Conservation (phyloP, 2,329 filamentous ascomycete species). For the Rutstroemia sp. region DNA sequence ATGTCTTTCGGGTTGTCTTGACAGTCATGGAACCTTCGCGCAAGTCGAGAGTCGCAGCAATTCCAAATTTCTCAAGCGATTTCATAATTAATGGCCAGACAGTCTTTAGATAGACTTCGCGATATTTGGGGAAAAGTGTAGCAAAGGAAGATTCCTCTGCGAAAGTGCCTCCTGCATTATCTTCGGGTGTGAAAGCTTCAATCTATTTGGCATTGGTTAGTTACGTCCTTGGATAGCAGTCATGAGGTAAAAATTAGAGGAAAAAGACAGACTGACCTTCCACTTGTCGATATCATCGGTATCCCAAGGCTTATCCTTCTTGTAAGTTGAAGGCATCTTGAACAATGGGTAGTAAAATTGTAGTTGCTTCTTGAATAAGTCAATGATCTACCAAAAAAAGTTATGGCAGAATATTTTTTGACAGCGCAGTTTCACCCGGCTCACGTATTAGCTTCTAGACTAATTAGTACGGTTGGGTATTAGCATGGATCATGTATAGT, state of each 20-base stretch:
- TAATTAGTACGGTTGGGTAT: too few species aligned
- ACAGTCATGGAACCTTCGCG: slow-evolving; percentile 96
- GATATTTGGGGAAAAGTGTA: slow-evolving; percentile 89
- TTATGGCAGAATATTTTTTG: neutral
- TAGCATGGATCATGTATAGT: too few species aligned
- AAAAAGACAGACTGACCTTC: slow-evolving; percentile 48
- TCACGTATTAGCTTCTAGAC: too few species aligned
- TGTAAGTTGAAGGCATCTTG: slow-evolving; percentile 78
- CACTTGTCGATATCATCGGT: slow-evolving; percentile 97
- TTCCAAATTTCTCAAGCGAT: slow-evolving; percentile 76
- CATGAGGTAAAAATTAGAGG: neutral
- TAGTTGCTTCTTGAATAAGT: slow-evolving; percentile 1
- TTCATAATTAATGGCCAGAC: slow-evolving; percentile 89
- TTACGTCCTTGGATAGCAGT: neutral
- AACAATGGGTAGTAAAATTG: slow-evolving; percentile 13
- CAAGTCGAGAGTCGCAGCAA: slow-evolving; percentile 87
- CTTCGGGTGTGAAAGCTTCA: slow-evolving; percentile 75
- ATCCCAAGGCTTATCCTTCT: slow-evolving; percentile 89
- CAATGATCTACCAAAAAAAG: slow-evolving; percentile 12
- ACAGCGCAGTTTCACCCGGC: too few species aligned
- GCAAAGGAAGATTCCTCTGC: slow-evolving; percentile 87
- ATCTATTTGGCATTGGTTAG: slow-evolving; percentile 39
- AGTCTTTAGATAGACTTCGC: slow-evolving; percentile 87
- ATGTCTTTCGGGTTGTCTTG: slow-evolving; percentile 87
- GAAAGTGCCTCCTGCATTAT: slow-evolving; percentile 82